A percentile compares a stretch with the other conserved stretches of the same genome.
phyloP scores from a whole-genome alignment of 805 yeast species.

The Metschnikowia santaceciliae region DNA sequence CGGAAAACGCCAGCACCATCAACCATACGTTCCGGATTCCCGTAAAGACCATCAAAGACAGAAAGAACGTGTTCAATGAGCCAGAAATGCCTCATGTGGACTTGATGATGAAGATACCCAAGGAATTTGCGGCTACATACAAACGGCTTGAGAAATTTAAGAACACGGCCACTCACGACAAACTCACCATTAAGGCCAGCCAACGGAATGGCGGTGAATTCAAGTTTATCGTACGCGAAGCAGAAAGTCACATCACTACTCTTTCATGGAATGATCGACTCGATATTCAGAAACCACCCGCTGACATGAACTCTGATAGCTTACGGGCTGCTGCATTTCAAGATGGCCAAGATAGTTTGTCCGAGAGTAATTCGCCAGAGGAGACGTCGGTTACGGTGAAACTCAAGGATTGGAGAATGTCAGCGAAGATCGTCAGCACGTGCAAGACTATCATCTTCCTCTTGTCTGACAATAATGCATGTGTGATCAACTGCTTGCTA shows the following conservation, averaged over 20 bases:
- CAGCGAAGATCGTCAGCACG: conserved; percentile 54
- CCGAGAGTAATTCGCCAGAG: conserved; percentile 19
- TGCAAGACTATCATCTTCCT: conserved; percentile 61
- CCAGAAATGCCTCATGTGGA: conserved; percentile 59
- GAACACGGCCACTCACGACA: conserved; percentile 36
- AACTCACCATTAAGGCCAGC: conserved; percentile 48
- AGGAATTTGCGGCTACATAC: conserved; percentile 49
- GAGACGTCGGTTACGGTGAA: conserved; percentile 48
- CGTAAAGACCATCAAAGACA: conserved; percentile 55
- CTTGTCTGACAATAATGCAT: conserved; percentile 52
- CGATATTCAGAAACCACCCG: conserved; percentile 37
- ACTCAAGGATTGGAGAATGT: conserved; percentile 65
- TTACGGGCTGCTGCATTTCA: conserved; percentile 17
- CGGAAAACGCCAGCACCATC: conserved; percentile 41
- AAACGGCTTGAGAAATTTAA: conserved; percentile 65
- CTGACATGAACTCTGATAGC: conserved; percentile 22
- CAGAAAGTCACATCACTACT: conserved; percentile 48
- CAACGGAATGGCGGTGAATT: conserved; percentile 44
- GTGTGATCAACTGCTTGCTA: conserved; percentile 62
- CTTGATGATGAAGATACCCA: conserved; percentile 50
- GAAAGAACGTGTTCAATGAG: conserved; percentile 49
- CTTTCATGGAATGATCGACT: conserved; percentile 57
- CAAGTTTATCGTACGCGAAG: conserved; percentile 52
- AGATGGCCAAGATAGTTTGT: conserved; percentile 7
- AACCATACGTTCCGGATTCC: conserved; percentile 71